Base-by-base conservation (phyloP, 1,139 yeast genomes). In the Protomyces macrosporus region DNA sequence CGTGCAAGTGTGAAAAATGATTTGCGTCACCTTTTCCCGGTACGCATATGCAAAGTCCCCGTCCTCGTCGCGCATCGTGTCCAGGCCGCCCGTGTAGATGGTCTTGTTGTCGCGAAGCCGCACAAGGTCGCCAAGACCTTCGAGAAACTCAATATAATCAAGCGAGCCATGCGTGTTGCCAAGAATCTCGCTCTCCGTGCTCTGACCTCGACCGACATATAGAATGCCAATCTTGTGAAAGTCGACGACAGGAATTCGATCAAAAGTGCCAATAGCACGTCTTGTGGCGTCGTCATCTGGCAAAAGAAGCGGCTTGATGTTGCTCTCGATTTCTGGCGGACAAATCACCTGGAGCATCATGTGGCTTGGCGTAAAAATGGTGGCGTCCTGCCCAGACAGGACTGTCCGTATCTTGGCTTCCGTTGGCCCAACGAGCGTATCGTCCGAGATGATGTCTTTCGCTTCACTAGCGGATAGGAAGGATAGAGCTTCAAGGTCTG, bases 1-100 rank as follows among this genome's bases (percentile, higher is more conserved):
- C 0, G 96, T 88, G 0, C 90, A 85, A 3, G 88, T 81, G 72
- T 90, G 96, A 74, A 83, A 90, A 7, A 88, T 81, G 57, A 89
- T 76, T 71, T 88, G 96, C 0, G 84, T 79, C 40, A 84, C 82
- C 71, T 86, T 84, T 68, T 87, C 88, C 61, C 82, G 79, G 90
- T 93, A 88, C 60, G 84, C 83, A 64, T 87, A 77, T 0, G 95
- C 89, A 71, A 77, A 86, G 66, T 86, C 85, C 3, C 97, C 97
- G 75, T 88, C 96, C 35, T 79, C 72, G 68, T 85, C 85, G 67
- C 79, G 80, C 63, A 81, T 85, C 0, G 84, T 84, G 69, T 89
- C 96, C 53, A 90, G 77, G 0, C 96, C 96, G 23, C 96, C 97
- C 40, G 85, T 84, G 70, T 88, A 89, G 23, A 84, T 79, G 48